A percentile compares a stretch with the other conserved stretches of the same genome.
Conservation (phyloP, 441 rosid species). For the Isatis lusitanica region DNA sequence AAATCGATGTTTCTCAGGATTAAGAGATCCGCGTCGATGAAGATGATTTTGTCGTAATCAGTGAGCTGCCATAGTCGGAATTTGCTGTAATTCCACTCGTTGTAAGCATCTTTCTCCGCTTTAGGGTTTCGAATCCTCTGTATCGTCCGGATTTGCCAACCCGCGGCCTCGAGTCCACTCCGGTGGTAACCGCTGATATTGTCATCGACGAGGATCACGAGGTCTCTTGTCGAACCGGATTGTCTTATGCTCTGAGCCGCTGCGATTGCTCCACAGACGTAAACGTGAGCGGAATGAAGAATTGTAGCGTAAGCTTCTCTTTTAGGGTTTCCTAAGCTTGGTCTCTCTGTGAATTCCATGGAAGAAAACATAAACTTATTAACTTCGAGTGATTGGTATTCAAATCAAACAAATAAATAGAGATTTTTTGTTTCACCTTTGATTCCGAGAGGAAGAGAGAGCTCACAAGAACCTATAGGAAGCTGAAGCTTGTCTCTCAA, state of each 20-base stretch:
- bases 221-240: slow-evolving; percentile 84
- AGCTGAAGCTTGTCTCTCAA: slow-evolving; percentile 74
- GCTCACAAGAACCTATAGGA: slow-evolving; percentile 87
- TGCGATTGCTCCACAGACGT: slow-evolving; percentile 92
- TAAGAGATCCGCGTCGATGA: slow-evolving; percentile 84
- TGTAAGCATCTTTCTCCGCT: slow-evolving; percentile 93
- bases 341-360: slow-evolving; percentile 40
- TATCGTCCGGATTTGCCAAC: slow-evolving; percentile 84
- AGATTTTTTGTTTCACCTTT: slow-evolving; percentile 45
- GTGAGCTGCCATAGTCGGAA: slow-evolving; percentile 92
- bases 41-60: slow-evolving; percentile 82
- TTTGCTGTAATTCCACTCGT: slow-evolving; percentile 97
- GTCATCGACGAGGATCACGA: slow-evolving; percentile 84
- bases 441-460: slow-evolving; percentile 71
- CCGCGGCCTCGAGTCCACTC: slow-evolving; percentile 90
- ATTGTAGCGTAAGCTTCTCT: slow-evolving; percentile 94
- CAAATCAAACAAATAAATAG: not conserved
- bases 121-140: slow-evolving; percentile 89
- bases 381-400: not conserved
- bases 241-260: slow-evolving; percentile 89
- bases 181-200: slow-evolving; percentile 75
- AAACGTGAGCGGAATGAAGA: slow-evolving; percentile 88
- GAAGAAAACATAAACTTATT: not conserved
- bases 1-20: slow-evolving; percentile 88
- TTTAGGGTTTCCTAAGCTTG: slow-evolving; percentile 52